Evolutionary conservation across 2,329 filamentous ascomycete species (phyloP), one percentile per base, ranked within the genome.

Genomic region (Epichloe typhina): DNA sequence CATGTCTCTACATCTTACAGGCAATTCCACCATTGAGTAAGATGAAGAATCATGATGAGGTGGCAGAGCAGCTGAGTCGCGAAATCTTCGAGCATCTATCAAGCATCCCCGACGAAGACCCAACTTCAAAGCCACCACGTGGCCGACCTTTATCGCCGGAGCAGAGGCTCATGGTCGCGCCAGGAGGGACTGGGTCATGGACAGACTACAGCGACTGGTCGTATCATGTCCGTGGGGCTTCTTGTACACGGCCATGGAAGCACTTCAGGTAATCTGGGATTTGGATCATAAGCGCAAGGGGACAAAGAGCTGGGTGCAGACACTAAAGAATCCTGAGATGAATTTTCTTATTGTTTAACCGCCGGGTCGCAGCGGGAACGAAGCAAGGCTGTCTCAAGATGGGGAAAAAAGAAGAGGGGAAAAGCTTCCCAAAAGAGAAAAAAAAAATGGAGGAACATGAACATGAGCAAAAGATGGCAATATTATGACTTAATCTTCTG

Each of bases 71-170:
- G 1, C 61, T 80, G 3, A 70, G 71, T 13, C 54, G 65, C 2
- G 72, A 76, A 23, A 65, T 77, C 1, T 66, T 76, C 6, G 51
- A 68, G 3, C 70, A 76, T 26, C 62, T 80, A 3, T 68, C 69
- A 0, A 64, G 62, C 39, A 70, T 81, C 2, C 69, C 70, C 0
- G 66, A 72, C 8, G 65, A 72, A 2, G 74, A 80, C 44, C 66
- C 1, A 70, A 78, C 19, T 72, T 78, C 64, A 80, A 80, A 56
- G 75, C 73, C 0, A 77, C 75, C 4, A 70, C 72, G 1, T 80
- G 75, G 76, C 74, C 76, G 0, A 71, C 76, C 0, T 80, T 81
- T 50, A 67, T 80, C 5, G 74, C 72, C 5, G 77, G 76, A 1
- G 76, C 75, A 0, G 74, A 77, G 50, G 71, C 72, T 0, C 67